phyloP scores from a whole-genome alignment of 1,139 yeast species.

The Scheffersomyces titani region DNA sequence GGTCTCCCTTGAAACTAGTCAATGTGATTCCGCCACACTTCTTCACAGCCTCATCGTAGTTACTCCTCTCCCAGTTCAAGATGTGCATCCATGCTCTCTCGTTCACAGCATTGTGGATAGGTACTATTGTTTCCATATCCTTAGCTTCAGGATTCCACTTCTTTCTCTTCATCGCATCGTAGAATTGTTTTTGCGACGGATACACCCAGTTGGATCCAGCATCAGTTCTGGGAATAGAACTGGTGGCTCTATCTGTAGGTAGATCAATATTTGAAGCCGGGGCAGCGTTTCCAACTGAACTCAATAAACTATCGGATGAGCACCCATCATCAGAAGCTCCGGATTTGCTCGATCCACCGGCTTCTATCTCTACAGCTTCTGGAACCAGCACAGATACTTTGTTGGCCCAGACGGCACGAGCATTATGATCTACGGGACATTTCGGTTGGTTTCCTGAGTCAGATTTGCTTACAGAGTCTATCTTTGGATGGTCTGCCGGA shows the following conservation, averaged over 20 bases:
- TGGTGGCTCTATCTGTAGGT: slow-evolving; percentile 71
- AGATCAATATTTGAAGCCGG: slow-evolving; percentile 30
- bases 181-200: slow-evolving; percentile 94
- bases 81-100: slow-evolving; percentile 92
- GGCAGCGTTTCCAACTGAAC: slow-evolving; percentile 22
- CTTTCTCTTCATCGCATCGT: slow-evolving; percentile 90
- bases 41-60: slow-evolving; percentile 49
- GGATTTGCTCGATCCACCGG: slow-evolving; percentile 1
- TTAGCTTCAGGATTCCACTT: slow-evolving; percentile 79
- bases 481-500: slow-evolving; percentile 5
- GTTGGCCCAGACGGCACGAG: slow-evolving; percentile 22
- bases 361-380: slow-evolving; percentile 40
- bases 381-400: slow-evolving; percentile 31
- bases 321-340: slow-evolving; percentile 36
- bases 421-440: slow-evolving; percentile 30
- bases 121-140: slow-evolving; percentile 91
- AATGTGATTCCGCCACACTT: slow-evolving; percentile 83
- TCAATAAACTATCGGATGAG: slow-evolving; percentile 39
- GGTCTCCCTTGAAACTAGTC: slow-evolving; percentile 87
- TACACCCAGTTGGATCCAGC: slow-evolving; percentile 77
- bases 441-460: slow-evolving; percentile 9
- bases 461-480: slow-evolving; percentile 1
- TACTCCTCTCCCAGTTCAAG: slow-evolving; percentile 72
- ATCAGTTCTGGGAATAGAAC: slow-evolving; percentile 83
- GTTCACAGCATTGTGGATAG: slow-evolving; percentile 91